phyloP scores from a whole-genome alignment of 331 rosid genomes.

The Acacia concinna region DNA sequence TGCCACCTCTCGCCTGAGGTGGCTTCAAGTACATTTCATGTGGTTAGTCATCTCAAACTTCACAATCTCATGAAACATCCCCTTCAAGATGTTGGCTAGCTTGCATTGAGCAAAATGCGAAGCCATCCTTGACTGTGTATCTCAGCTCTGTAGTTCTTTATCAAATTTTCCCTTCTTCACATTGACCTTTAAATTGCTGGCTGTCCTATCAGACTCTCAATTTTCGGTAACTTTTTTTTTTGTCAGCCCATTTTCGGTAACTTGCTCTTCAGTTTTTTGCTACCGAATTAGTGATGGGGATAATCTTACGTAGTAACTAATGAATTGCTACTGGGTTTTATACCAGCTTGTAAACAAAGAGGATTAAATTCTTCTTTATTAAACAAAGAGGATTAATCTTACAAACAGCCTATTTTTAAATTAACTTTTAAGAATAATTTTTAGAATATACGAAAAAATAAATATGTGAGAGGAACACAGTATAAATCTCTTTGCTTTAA shows the following conservation, averaged over 20 bases:
- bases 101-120: neutral
- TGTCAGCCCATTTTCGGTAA: neutral
- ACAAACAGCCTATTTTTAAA: no score
- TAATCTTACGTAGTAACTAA: neutral
- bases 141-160: neutral
- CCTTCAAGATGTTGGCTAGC: neutral
- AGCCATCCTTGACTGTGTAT: constrained; percentile 5
- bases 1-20: no score
- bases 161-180: neutral
- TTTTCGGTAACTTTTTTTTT: neutral
- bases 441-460: no score
- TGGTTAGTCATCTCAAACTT: neutral
- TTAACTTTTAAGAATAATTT: no score
- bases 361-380: neutral
- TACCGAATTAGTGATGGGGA: neutral
- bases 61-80: neutral
- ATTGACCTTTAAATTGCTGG: neutral
- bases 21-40: neutral
- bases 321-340: neutral
- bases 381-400: no score
- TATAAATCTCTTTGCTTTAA: neutral
- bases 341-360: neutral
- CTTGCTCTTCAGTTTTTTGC: neutral
- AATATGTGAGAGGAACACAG: no score
- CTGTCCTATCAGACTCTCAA: neutral